Evolutionary conservation across 2,329 filamentous ascomycete genomes (phyloP), one percentile per base, ranked within the genome.

Genomic region (Neonectria faginata): DNA sequence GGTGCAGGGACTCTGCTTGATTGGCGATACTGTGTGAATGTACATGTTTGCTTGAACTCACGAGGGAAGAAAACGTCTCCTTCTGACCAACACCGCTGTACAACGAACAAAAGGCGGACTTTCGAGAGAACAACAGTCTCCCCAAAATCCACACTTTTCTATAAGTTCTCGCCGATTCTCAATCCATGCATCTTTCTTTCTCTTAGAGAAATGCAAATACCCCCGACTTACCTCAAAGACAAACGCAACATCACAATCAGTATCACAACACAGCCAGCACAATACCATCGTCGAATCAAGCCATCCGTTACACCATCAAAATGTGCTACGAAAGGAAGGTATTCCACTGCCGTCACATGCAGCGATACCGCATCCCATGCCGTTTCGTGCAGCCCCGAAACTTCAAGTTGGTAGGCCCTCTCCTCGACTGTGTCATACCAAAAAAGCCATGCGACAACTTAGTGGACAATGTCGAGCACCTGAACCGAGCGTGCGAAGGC

Each of bases 321-420:
- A 74, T 73, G 72, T 75, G 73, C 33, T 65, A 70, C 22, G 60
- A 72, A 20, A 56, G 73, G 18, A 59, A 48, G 11, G 33, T 64
- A 20, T 74, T 67, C 14, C 56, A 54, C 12, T 75, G 73, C 42
- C 67, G 64, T 33, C 73, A 75, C 57, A 50, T 74, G 50, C 33
- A 39, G 5, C 67, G 64, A 29, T 29, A 55, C 2, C 56, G 60
- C 7, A 41, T 66, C 31, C 33, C 45, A 14, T 70, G 68, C 48
- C 22, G 18, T n/a, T 57, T 56, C 20, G 33, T 55, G 16, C 47
- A 47, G 29, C 42, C 27, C n/a, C 60, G 60, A 7, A 39, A 54
- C 10, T 16, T 44, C 22, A 44, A 51, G n/a, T 62, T 48, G 11
- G 11, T 67, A 10, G 41, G 41, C 18, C 18, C 47, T 1, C 7